phyloP scores from a whole-genome alignment of 164 flowering plant species.

The Stephania cephalantha region DNA sequence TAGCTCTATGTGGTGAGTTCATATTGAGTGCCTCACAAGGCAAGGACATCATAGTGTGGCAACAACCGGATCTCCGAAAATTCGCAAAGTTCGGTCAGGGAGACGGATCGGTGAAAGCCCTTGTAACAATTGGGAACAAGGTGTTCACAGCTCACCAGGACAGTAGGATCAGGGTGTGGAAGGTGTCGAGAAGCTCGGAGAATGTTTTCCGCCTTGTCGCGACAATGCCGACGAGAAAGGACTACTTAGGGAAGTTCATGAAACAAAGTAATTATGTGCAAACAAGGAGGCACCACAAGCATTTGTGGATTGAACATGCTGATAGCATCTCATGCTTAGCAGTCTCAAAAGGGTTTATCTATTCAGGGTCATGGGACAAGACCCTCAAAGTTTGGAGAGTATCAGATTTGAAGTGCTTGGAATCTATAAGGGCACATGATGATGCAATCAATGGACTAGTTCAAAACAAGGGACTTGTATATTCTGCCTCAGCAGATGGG shows the following conservation, averaged over 20 bases:
- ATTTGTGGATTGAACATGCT: constrained; percentile 91
- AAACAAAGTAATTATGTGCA: constrained; percentile 87
- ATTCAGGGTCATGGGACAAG: constrained; percentile 98
- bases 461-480: constrained; percentile 49
- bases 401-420: constrained; percentile 83
- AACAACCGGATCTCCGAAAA: constrained; percentile 80
- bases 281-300: constrained; percentile 61
- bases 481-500: constrained; percentile 90
- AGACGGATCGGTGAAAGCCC: constrained; percentile 80
- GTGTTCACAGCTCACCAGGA: constrained; percentile 97
- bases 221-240: constrained; percentile 78
- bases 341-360: constrained; percentile 53
- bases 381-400: constrained; percentile 85
- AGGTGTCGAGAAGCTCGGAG: constrained; percentile 68
- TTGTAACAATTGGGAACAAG: constrained; percentile 58
- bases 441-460: constrained; percentile 78
- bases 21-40: constrained; percentile 88
- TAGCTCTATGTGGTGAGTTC: constrained; percentile 91
- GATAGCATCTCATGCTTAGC: constrained; percentile 90
- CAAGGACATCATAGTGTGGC: constrained; percentile 93
- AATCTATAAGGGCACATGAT: constrained; percentile 87
- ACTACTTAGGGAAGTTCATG: constrained; percentile 83
- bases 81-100: constrained; percentile 88
- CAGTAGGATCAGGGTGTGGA: constrained; percentile 83
- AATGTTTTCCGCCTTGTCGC: constrained; percentile 61